These are phyloP conservation scores for Fusarium euwallaceae DNA, from an alignment of 2,329 filamentous ascomycete genomes.

Conservation along the genomic window DNA sequence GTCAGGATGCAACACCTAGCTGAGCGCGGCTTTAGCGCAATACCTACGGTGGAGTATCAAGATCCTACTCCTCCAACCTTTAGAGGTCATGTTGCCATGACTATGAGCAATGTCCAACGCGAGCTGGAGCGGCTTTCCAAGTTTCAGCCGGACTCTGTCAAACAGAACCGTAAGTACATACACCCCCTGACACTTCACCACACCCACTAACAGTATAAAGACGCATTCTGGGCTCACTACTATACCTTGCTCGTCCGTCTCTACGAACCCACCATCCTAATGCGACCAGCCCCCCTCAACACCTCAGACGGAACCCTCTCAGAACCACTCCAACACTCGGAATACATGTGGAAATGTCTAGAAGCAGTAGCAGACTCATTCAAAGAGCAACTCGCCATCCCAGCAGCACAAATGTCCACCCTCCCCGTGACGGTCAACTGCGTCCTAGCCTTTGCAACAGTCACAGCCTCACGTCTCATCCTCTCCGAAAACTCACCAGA, in stretches of 20 bases:
- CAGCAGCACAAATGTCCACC: slow-evolving; percentile 43
- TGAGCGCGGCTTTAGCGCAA: slow-evolving; percentile 45
- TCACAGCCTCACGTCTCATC: slow-evolving; percentile 53
- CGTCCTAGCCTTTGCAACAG: slow-evolving; percentile 51
- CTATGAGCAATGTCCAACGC: slow-evolving; percentile 48
- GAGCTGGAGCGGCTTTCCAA: slow-evolving; percentile 51
- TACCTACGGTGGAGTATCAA: slow-evolving; percentile 40
- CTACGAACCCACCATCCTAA: slow-evolving; percentile 54
- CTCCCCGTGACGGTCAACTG: slow-evolving; percentile 49
- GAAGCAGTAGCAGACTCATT: slow-evolving; percentile 47
- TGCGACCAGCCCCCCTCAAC: slow-evolving; percentile 36
- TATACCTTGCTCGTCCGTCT: slow-evolving; percentile 51
- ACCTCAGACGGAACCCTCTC: slow-evolving; percentile 26
- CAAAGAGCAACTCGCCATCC: slow-evolving; percentile 43
- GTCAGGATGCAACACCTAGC: slow-evolving; percentile 52
- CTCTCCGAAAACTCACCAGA: slow-evolving; percentile 51
- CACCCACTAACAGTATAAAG: slow-evolving; percentile 33
- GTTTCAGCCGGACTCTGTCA: slow-evolving; percentile 38
- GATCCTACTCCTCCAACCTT: slow-evolving; percentile 39
- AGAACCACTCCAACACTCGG: slow-evolving; percentile 48
- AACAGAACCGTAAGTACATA: slow-evolving; percentile 31
- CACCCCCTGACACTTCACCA: accelerated
- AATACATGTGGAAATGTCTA: slow-evolving; percentile 55
- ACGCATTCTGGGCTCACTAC: slow-evolving; percentile 52
- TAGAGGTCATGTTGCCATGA: slow-evolving; percentile 49